These are phyloP conservation scores for Aspergillus thermomutatus DNA, from an alignment of 2,329 filamentous ascomycete species.

Conservation along the genomic window DNA sequence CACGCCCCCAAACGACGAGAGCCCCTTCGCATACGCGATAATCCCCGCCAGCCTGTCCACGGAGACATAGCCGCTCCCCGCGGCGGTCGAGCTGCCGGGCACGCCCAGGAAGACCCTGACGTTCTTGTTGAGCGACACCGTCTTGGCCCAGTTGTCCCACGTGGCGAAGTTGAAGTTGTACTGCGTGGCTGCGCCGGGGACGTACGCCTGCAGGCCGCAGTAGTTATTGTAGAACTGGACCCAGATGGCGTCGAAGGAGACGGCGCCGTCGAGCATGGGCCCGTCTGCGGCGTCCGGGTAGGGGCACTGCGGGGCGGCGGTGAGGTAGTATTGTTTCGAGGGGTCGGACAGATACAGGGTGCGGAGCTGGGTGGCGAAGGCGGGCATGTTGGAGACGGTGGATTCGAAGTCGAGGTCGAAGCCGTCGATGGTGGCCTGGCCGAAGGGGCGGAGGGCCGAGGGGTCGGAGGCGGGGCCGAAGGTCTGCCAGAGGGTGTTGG, in stretches of 20 bases:
- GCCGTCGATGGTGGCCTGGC: constrained; percentile 63
- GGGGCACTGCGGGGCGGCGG: constrained; percentile 65
- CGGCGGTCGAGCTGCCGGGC: constrained; percentile 52
- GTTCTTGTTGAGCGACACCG: constrained; percentile 53
- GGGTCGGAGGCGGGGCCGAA: constrained; percentile 59
- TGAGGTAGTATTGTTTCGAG: constrained; percentile 57
- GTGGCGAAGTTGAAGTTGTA: constrained; percentile 59
- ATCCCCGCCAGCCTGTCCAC: constrained; percentile 48
- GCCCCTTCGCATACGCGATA: constrained; percentile 54
- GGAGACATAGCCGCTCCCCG: constrained; percentile 55
- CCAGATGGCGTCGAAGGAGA: constrained; percentile 59
- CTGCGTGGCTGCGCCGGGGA: constrained; percentile 42
- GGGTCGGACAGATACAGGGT: constrained; percentile 50
- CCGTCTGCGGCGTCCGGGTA: constrained; percentile 62
- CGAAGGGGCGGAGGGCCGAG: constrained; percentile 62
- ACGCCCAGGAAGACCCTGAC: constrained; percentile 63
- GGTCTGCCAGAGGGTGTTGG: constrained; percentile 65
- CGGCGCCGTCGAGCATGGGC: constrained; percentile 53
- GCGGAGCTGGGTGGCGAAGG: constrained; percentile 60
- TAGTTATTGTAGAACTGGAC: constrained; percentile 70
- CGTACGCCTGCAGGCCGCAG: constrained; percentile 59
- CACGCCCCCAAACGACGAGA: constrained; percentile 61
- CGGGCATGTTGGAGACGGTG: constrained; percentile 55
- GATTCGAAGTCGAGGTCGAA: constrained; percentile 76
- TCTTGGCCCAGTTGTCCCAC: constrained; percentile 66